phyloP scores from a whole-genome alignment of 1,139 yeast genomes.

The Pichia sp. region DNA sequence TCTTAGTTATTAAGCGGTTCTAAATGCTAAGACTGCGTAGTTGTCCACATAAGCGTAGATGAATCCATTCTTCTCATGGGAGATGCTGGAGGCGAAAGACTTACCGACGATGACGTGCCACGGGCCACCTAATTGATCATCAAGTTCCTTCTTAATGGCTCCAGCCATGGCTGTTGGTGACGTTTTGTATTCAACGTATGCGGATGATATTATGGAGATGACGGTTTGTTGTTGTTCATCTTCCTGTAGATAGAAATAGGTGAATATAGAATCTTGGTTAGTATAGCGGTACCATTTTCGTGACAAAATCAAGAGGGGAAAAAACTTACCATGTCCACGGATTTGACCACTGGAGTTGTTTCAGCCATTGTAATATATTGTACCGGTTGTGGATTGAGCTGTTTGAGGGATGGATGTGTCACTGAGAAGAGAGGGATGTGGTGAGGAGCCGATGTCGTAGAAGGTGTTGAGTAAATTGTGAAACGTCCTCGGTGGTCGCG shows the following conservation, averaged over 20 bases:
- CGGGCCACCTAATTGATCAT: slow-evolving; percentile 62
- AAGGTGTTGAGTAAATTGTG: too few species aligned
- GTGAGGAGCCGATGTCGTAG: too few species aligned
- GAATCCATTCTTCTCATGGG: slow-evolving; percentile 79
- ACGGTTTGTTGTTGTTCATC: slow-evolving; percentile 55
- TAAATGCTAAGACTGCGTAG: slow-evolving; percentile 74
- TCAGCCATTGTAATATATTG: slow-evolving; percentile 3
- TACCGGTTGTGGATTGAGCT: too few species aligned
- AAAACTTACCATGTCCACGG: slow-evolving; percentile 8
- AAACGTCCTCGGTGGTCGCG: too few species aligned
- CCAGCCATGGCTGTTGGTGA: slow-evolving; percentile 77
- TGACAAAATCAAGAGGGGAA: neutral
- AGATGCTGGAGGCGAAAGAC: slow-evolving; percentile 88
- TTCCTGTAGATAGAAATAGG: slow-evolving; percentile 25
- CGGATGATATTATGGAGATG: slow-evolving; percentile 50
- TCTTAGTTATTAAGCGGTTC: slow-evolving; percentile 59
- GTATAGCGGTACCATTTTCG: neutral
- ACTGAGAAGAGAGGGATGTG: too few species aligned
- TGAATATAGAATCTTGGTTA: neutral
- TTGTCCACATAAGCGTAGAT: slow-evolving; percentile 79
- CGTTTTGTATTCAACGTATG: slow-evolving; percentile 37
- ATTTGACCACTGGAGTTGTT: slow-evolving; percentile 1
- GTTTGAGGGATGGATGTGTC: too few species aligned
- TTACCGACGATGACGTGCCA: slow-evolving; percentile 97
- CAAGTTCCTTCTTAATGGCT: slow-evolving; percentile 68